Percentiles rank a stretch among this genome's conserved stretches.
Conservation (phyloP, 78 protist species). For the Diacronema lutheri region DNA sequence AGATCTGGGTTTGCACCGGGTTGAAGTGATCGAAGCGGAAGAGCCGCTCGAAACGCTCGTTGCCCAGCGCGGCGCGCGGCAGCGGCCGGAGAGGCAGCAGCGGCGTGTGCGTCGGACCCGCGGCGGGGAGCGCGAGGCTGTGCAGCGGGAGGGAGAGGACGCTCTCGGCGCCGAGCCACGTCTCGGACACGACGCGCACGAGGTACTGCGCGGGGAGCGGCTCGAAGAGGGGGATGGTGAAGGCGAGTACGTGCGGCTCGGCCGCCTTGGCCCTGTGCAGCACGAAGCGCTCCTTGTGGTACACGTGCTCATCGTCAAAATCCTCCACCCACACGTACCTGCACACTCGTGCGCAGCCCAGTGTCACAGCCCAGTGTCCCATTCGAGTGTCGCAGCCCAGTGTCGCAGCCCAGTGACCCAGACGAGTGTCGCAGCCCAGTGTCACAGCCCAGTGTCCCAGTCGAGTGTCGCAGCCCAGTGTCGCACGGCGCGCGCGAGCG, state of each 20-base stretch:
- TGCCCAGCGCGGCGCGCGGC: constrained; percentile 66
- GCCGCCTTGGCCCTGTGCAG: background rate
- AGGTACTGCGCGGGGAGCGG: constrained; percentile 87
- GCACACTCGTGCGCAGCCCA: too few species aligned
- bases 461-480: too few species aligned
- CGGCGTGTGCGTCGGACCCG: constrained; percentile 84
- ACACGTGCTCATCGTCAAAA: constrained; percentile 62
- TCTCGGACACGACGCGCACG: constrained; percentile 80
- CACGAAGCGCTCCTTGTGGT: constrained; percentile 58
- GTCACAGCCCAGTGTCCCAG: too few species aligned
- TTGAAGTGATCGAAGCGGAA: constrained; percentile 91
- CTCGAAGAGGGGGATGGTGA: constrained; percentile 57
- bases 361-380: too few species aligned
- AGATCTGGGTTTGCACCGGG: constrained; percentile 95
- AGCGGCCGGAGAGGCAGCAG: constrained; percentile 92
- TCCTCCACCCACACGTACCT: constrained; percentile 51
- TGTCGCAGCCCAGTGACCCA: too few species aligned
- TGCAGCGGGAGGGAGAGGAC: constrained; percentile 63
- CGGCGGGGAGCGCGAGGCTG: constrained; percentile 81
- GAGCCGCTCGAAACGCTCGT: constrained; percentile 44
- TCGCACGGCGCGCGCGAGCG: too few species aligned
- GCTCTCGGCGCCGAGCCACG: constrained; percentile 88
- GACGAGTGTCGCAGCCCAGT: too few species aligned
- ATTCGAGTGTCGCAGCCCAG: too few species aligned
- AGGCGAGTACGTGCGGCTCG: constrained; percentile 26